Evolutionary conservation across 2,329 filamentous ascomycete species (phyloP).

Genomic region (Hymenoscyphus occultus): DNA sequence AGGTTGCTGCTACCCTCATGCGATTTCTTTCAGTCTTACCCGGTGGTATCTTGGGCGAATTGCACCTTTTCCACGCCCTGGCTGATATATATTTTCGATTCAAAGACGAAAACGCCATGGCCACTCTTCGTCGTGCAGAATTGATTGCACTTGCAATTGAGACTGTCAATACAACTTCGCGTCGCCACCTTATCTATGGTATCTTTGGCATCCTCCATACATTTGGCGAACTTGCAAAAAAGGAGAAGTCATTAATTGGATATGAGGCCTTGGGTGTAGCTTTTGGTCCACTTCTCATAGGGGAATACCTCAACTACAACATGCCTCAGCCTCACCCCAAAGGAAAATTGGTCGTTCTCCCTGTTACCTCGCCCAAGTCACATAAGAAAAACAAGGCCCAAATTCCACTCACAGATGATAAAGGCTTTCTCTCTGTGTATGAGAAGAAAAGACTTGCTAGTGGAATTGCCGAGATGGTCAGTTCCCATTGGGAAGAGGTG

Average conservation of each 20-base stretch:
- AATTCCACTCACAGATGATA: constrained; percentile 26
- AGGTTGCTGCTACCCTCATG: constrained; percentile 67
- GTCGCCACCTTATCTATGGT: constrained; percentile 62
- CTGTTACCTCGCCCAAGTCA: constrained; percentile 40
- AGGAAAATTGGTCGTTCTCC: constrained; percentile 30
- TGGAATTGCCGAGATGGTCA: constrained; percentile 61
- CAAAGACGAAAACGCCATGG: constrained; percentile 48
- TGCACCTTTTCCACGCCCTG: constrained; percentile 59
- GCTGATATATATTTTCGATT: constrained; percentile 59
- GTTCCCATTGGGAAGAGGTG: constrained; percentile 62
- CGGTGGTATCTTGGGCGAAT: constrained; percentile 63
- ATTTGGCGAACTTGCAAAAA: constrained; percentile 57
- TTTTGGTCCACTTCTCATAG: constrained; percentile 62
- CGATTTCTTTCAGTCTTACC: constrained; percentile 60
- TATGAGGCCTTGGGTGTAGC: constrained; percentile 61
- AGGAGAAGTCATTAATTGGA: constrained; percentile 60
- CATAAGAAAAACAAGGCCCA: constrained; percentile 43
- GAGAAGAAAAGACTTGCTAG: constrained; percentile 59
- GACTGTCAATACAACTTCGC: constrained; percentile 56
- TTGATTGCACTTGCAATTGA: constrained; percentile 62
- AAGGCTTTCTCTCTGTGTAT: constrained; percentile 36
- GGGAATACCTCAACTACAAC: constrained; percentile 54
- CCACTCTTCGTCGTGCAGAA: constrained; percentile 45
- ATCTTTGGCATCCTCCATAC: constrained; percentile 64
- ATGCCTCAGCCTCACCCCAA: constrained; percentile 32